Base-by-base conservation (phyloP, 75 land plant genomes). In the Larix kaempferi region DNA sequence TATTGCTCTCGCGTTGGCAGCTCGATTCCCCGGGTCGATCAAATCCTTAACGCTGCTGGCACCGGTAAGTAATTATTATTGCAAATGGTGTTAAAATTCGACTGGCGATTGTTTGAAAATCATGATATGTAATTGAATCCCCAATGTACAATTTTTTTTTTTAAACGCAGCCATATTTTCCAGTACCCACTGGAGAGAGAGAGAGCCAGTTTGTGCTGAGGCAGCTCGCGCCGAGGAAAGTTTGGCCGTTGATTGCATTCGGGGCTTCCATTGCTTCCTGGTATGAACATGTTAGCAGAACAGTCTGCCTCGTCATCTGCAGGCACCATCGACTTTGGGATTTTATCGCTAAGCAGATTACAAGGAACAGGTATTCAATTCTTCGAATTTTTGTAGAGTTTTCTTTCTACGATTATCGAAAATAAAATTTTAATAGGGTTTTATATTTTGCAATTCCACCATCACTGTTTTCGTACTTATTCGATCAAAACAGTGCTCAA, bases 261-360 rank as follows among this genome's bases (percentile, higher is more conserved):
- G 92, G 98, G 3, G 84, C 92, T 12, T 92, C 98, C 12, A 59
- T 93, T n/a, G 93, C 87, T 71, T 89, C 95, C 25, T 95, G 93
- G 93, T 93, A 95, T 39, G 98, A 93, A 83, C 98, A 95, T 80
- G 80, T 95, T 33, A 86, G 87, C 52, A 82, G 98, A 55, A 81
- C 81, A 5, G 79, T 86, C 2, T 89, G 92, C 80, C 71, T 93
- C 2, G 78, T 93, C 55, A 79, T 93, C 16, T 91, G 93, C 88
- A 93, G 88, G 78, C 85, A 95, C 67, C 98, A 95, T 72, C 86
- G 94, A 6, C 12, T 90, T 5, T 89, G 89, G 93, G 94, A 93
- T 60, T 44, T 11, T 0, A 37, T 7, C 52, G 58, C 66, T 5
- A 33, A 23, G 17, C 7, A 52, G 22, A 25, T 25, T 5, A 59